Conservation (phyloP, 768 basidiomycete genomes). For the Hysterangium stoloniferum region DNA sequence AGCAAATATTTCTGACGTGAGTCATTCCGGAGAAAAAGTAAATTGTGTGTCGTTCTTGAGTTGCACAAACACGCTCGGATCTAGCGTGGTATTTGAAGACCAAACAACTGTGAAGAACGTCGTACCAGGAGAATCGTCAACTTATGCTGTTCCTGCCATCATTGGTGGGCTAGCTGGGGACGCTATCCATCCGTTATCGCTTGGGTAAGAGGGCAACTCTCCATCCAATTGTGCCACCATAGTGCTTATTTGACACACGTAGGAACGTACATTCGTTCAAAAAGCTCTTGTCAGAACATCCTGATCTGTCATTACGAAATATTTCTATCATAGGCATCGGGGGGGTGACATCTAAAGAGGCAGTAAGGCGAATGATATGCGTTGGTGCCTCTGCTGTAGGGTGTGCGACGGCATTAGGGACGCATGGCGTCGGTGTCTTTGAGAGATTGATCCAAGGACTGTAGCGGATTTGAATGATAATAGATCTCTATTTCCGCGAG, state of each 20-base stretch:
- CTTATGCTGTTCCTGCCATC: slow-evolving; percentile 55
- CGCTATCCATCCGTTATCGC: slow-evolving; percentile 60
- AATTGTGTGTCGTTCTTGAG: slow-evolving; percentile 68
- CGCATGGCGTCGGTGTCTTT: slow-evolving; percentile 33
- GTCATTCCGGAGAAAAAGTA: slow-evolving; percentile 12
- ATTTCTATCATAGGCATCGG: slow-evolving; percentile 76
- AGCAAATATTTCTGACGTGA: slow-evolving; percentile 27
- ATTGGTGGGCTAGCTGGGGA: slow-evolving; percentile 76
- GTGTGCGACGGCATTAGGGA: slow-evolving; percentile 44
- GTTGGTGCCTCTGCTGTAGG: slow-evolving; percentile 72
- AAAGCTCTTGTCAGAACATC: slow-evolving; percentile 37
- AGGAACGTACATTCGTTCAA: slow-evolving; percentile 40
- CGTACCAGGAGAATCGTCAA: slow-evolving; percentile 1
- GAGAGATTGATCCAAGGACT: slow-evolving; percentile 15
- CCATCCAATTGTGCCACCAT: background rate
- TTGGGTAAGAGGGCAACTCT: slow-evolving; percentile 58
- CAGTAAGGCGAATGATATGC: slow-evolving; percentile 57
- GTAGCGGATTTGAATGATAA: background rate
- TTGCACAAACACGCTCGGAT: slow-evolving; percentile 76
- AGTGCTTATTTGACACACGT: background rate
- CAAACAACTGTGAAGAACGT: slow-evolving; percentile 26
- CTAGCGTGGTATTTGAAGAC: slow-evolving; percentile 53
- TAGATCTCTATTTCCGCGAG: too few relatives aligned
- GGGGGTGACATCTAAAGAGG: slow-evolving; percentile 59
- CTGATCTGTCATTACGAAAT: slow-evolving; percentile 32